Evolutionary conservation across 2,329 filamentous ascomycete genomes (phyloP).

Genomic region (Penicillium italicum): DNA sequence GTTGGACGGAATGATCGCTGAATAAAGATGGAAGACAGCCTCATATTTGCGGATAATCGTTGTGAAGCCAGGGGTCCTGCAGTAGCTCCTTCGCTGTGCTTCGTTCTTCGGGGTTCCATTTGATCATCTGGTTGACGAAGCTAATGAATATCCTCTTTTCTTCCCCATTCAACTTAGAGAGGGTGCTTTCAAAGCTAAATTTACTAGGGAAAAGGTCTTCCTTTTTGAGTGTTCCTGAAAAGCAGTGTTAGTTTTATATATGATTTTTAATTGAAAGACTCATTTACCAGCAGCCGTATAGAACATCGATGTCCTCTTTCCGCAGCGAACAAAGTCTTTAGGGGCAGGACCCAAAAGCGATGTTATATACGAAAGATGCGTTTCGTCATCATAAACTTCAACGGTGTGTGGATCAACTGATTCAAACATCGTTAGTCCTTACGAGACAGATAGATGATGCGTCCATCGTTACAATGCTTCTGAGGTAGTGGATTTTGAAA

Average conservation of each 20-base stretch:
- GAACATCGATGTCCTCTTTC: constrained; percentile 18
- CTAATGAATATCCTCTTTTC: constrained; percentile 32
- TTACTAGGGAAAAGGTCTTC: constrained; percentile 2
- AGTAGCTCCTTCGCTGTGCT: constrained; percentile 33
- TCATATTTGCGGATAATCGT: constrained; percentile 6
- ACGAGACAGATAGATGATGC: constrained; percentile 34
- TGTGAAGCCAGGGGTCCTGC: constrained; percentile 33
- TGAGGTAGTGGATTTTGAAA: constrained; percentile 29
- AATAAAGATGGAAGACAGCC: neutral
- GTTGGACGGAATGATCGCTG: too few species aligned
- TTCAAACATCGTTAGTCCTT: constrained; percentile 32
- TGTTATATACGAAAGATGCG: constrained; percentile 35
- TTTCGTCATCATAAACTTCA: constrained; percentile 26
- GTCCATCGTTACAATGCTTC: constrained; percentile 28
- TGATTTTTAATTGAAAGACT: neutral
- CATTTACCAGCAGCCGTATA: constrained; percentile 12
- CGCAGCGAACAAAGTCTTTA: constrained; percentile 26
- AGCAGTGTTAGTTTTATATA: neutral
- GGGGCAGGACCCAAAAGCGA: constrained; percentile 30
- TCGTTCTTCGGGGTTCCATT: constrained; percentile 32
- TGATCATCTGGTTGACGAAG: constrained; percentile 32
- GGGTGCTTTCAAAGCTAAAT: constrained; percentile 15
- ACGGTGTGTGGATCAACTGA: constrained; percentile 20
- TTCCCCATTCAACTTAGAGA: constrained; percentile 22
- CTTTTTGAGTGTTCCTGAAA: constrained; percentile 11